These are phyloP conservation scores for Xerocomellus dryophilus DNA, from an alignment of 768 basidiomycete genomes.

Conservation along the genomic window DNA sequence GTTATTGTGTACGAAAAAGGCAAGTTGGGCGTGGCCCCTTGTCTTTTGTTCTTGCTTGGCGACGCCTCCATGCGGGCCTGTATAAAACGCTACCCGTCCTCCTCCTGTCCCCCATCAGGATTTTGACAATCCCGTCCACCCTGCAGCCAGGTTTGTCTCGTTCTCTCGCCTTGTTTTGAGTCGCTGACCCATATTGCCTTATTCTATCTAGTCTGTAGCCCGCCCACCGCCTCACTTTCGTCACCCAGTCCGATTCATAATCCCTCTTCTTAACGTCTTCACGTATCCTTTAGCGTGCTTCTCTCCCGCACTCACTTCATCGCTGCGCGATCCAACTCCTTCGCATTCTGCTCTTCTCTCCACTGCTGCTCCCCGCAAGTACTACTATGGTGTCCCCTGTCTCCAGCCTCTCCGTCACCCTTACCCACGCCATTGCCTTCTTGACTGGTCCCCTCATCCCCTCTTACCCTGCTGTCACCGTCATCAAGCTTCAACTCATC, in stretches of 20 bases:
- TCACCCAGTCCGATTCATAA: conserved; percentile 27
- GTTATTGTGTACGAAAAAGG: conserved; percentile 34
- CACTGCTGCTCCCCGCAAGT: neutral
- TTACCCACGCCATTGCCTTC: conserved; percentile 72
- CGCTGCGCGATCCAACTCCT: conserved; percentile 32
- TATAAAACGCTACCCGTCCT: conserved; percentile 26
- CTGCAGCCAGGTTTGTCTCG: conserved; percentile 30
- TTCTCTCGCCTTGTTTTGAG: neutral
- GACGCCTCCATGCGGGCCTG: conserved; percentile 14
- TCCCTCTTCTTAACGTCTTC: conserved; percentile 21
- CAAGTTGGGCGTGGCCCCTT: conserved; percentile 7
- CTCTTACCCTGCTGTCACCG: conserved; percentile 55
- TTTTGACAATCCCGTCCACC: conserved; percentile 36
- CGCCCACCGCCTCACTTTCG: conserved; percentile 14
- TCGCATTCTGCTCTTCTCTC: conserved; percentile 21
- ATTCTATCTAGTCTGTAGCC: conserved; percentile 25
- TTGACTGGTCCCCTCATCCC: conserved; percentile 63
- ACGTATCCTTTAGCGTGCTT: conserved; percentile 26
- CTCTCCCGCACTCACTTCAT: conserved; percentile 25
- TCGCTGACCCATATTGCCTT: conserved; percentile 10
- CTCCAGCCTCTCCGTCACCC: conserved; percentile 58
- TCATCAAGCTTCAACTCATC: conserved; percentile 66
- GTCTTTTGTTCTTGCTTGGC: conserved; percentile 36
- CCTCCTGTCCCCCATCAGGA: conserved; percentile 23
- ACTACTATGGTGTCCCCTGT: conserved; percentile 34